Evolutionary conservation across 352 stramenopile species (phyloP).

Genomic region (Peronosclerospora sorghi): DNA sequence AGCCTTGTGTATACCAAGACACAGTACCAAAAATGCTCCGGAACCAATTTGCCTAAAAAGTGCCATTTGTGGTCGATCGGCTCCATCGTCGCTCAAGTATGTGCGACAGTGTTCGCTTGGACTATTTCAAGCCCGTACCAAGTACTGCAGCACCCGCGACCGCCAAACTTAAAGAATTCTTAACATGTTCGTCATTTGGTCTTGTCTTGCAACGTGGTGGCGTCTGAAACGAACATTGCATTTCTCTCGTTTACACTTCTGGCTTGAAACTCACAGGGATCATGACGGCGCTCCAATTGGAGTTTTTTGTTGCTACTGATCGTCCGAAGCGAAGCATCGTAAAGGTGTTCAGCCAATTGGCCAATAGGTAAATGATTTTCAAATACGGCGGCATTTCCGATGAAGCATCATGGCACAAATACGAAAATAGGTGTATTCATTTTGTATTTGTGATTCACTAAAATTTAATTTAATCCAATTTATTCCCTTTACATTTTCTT

Average conservation of each 20-base stretch:
- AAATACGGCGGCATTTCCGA: no score
- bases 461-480: no score
- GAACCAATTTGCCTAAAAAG: conserved; percentile 62
- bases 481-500: no score
- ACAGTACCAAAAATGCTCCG: conserved; percentile 60
- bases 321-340: conserved; percentile 20
- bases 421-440: no score
- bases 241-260: conserved; percentile 1
- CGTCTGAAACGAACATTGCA: conserved; percentile 27
- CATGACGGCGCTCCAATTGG: conserved; percentile 18
- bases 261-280: no score
- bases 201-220: conserved; percentile 12
- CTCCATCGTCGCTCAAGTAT: conserved; percentile 32
- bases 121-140: conserved; percentile 26
- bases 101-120: conserved; percentile 22
- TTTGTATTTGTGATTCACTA: no score
- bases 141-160: conserved; percentile 38
- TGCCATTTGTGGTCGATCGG: conserved; percentile 31
- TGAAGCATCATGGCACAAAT: no score
- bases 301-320: conserved; percentile 11
- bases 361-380: neutral
- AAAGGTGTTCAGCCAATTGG: neutral
- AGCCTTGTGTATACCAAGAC: conserved; percentile 54
- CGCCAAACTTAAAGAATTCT: conserved; percentile 29
- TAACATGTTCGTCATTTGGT: conserved; percentile 5